Percentiles rank a stretch among this genome's conserved stretches.
Conservation (phyloP, 2,329 filamentous ascomycete genomes). For the Claviceps fusiformis region DNA sequence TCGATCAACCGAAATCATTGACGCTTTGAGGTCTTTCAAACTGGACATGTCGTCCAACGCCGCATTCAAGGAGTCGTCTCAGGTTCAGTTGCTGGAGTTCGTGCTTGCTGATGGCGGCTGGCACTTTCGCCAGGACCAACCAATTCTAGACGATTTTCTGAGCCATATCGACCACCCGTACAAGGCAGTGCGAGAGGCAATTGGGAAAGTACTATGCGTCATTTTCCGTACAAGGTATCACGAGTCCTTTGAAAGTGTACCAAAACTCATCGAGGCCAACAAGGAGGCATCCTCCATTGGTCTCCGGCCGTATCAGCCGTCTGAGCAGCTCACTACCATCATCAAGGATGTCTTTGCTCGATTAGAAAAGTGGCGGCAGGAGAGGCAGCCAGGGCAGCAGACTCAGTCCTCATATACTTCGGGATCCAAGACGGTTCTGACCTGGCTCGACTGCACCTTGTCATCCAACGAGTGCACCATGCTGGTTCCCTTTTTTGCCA, state of each 20-base stretch:
- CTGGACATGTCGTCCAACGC: constrained; percentile 92
- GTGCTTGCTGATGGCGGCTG: constrained; percentile 79
- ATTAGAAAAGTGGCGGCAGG: constrained; percentile 76
- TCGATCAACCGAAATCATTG: constrained; percentile 71
- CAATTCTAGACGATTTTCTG: constrained; percentile 80
- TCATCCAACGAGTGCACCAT: constrained; percentile 88
- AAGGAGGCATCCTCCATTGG: constrained; percentile 71
- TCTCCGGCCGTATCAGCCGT: constrained; percentile 68
- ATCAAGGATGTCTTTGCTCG: constrained; percentile 64
- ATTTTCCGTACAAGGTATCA: constrained; percentile 89
- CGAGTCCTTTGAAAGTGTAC: constrained; percentile 77
- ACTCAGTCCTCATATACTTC: constrained; percentile 90
- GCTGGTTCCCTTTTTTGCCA: constrained; percentile 80
- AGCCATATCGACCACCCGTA: constrained; percentile 92
- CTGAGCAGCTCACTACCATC: constrained; percentile 56
- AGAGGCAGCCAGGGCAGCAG: constrained; percentile 76
- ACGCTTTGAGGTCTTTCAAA: constrained; percentile 70
- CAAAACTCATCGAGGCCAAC: constrained; percentile 62
- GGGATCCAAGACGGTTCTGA: constrained; percentile 86
- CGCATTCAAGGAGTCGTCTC: constrained; percentile 96
- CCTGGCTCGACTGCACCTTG: constrained; percentile 87
- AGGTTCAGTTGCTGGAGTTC: constrained; percentile 82
- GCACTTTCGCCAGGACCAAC: constrained; percentile 87
- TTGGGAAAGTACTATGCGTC: constrained; percentile 75
- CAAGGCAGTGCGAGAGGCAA: constrained; percentile 90